phyloP scores from a whole-genome alignment of 441 rosid species.

The Dalechampia spathulata region DNA sequence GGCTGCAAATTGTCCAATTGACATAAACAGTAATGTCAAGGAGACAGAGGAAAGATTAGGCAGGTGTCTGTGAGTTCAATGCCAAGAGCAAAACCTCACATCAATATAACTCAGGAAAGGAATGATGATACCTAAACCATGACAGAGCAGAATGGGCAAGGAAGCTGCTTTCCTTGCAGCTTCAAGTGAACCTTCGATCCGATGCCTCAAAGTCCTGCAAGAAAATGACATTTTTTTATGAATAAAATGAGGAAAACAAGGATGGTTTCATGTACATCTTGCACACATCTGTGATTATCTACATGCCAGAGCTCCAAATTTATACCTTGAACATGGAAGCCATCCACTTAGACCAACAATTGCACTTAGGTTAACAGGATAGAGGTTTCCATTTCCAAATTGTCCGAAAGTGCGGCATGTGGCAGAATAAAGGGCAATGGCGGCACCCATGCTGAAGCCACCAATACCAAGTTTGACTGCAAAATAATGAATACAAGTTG shows the following conservation, averaged over 20 bases:
- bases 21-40: no score
- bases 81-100: no score
- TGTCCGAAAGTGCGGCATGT: constrained; percentile 61
- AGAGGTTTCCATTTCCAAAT: constrained; percentile 60
- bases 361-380: constrained; percentile 63
- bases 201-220: constrained; percentile 50
- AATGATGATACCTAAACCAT: constrained; percentile 75
- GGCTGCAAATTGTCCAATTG: no score
- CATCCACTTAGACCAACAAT: constrained; percentile 93
- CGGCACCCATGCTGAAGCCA: constrained; percentile 99
- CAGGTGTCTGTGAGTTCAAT: constrained; percentile 10
- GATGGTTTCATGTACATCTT: constrained; percentile 33
- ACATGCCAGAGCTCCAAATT: constrained; percentile 9
- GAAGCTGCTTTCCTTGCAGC: constrained; percentile 56
- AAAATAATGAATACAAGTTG: no score
- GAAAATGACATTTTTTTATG: constrained; percentile 30
- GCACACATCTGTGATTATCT: constrained; percentile 6
- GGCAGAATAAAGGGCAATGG: constrained; percentile 74
- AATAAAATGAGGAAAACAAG: constrained; percentile 5
- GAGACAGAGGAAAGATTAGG: no score
- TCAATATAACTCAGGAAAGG: background rate
- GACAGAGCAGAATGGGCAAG: constrained; percentile 77
- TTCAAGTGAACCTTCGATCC: constrained; percentile 41
- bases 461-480: constrained; percentile 92
- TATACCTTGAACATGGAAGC: constrained; percentile 93